Base-by-base conservation (phyloP, 1,139 yeast genomes). In the Blastobotrys buckinghamii region DNA sequence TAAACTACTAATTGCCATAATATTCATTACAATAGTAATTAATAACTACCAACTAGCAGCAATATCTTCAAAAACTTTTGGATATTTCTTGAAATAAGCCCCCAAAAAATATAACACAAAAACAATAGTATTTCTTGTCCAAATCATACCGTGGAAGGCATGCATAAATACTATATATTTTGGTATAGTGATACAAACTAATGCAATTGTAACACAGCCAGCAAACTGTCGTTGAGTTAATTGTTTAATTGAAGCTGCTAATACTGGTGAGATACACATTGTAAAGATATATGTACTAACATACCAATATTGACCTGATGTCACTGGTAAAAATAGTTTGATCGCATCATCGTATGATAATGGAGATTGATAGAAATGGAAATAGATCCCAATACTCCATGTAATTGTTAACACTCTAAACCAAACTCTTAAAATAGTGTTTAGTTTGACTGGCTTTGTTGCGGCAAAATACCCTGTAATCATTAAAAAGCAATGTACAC, bases 401-500 rank as follows among this genome's bases (percentile, higher is more conserved):
- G 26, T 19, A 35, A 35, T 30, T 13, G 36, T n/a, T 30, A 30
- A n/a, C 3, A 40, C 44, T 30, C 24, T 10, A 16, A 29, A 29
- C 44, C 44, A 40, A 15, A 29, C 33, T 15, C 44, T 24, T 17
- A 40, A 29, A n/a, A 40, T 40, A 12, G 36, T 13, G 17, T 16
- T n/a, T 15, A 40, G 10, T 26, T 15, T 29, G 3, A 37, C 35
- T 3, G 41, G 36, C 8, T 41, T 42, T 19, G 42, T 32, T 16
- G 20, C 12, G 12, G 39, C 34, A 36, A 49, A 49, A 27, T 47
- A 49, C 4, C 52, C 52, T 4, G 45, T 42, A 17, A 49, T 29
- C 22, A 49, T 45, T 38, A 49, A 38, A 30, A 49, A 49, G 24
- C 45, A 38, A 17, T 48, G 45, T 7, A 45, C 51, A 17, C 51